Evolutionary conservation across 2,329 filamentous ascomycete genomes (phyloP).

Genomic region (Cercospora nicotianae): DNA sequence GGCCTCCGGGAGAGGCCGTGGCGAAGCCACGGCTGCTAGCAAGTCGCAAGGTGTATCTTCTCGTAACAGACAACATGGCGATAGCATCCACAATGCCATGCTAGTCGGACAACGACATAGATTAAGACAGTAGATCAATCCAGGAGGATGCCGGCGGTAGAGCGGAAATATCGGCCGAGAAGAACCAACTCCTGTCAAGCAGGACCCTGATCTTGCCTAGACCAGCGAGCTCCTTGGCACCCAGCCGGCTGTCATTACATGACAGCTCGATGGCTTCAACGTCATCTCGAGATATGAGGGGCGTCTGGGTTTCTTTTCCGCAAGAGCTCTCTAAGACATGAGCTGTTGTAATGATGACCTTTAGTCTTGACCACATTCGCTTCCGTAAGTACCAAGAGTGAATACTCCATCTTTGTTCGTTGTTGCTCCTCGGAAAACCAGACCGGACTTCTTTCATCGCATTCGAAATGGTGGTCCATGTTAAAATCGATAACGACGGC

Average conservation of each 20-base stretch:
- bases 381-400: neutral
- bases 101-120: neutral
- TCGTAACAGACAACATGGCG: neutral
- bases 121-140: neutral
- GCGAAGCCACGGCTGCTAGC: neutral
- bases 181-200: neutral
- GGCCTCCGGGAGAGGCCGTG: neutral
- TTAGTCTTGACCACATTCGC: neutral
- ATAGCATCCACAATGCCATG: neutral
- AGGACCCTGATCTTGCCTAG: neutral
- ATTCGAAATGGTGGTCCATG: neutral
- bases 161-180: neutral
- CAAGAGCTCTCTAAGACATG: neutral
- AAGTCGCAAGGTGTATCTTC: neutral
- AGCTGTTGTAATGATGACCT: neutral
- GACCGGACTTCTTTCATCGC: neutral
- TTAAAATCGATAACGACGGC: neutral
- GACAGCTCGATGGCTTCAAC: neutral
- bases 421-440: neutral
- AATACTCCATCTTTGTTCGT: neutral
- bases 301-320: neutral
- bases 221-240: neutral
- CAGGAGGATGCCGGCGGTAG: neutral
- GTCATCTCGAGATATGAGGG: neutral
- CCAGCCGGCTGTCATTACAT: neutral